Evolutionary conservation across 176 grass and related monocot genomes (phyloP).

Genomic region (Canna indica): DNA sequence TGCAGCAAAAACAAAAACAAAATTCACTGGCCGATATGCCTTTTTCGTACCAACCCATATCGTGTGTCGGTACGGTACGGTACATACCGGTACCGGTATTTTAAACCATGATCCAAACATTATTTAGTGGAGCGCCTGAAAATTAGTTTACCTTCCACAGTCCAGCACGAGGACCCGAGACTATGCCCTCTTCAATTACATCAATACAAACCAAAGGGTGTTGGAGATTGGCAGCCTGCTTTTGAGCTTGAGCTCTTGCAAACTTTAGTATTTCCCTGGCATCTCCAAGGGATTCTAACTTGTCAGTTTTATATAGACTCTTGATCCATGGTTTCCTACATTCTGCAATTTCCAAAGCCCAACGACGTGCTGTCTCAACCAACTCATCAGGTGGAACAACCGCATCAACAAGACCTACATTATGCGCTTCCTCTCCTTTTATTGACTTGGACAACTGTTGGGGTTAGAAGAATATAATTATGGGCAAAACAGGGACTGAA

Average conservation of each 20-base stretch:
- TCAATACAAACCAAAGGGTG: constrained; percentile 95
- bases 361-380: constrained; percentile 53
- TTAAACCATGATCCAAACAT: neutral
- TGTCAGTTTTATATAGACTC: constrained; percentile 90
- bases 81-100: too few relatives aligned
- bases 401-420: constrained; percentile 68
- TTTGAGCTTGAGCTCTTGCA: constrained; percentile 81
- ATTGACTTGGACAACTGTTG: constrained; percentile 71
- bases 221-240: constrained; percentile 82
- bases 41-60: too few relatives aligned
- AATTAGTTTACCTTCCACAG: constrained; percentile 62
- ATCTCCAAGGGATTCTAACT: constrained; percentile 75
- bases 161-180: constrained; percentile 66
- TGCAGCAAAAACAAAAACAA: too few relatives aligned
- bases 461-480: neutral
- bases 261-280: constrained; percentile 91
- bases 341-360: constrained; percentile 81
- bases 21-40: too few relatives aligned
- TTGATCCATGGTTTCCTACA: constrained; percentile 63
- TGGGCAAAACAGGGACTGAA: neutral
- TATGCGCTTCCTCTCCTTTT: constrained; percentile 66
- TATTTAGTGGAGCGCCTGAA: neutral
- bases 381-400: constrained; percentile 66
- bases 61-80: too few relatives aligned
- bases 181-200: constrained; percentile 87